Evolutionary conservation across 805 yeast genomes (phyloP), one percentile per base, ranked within the genome.

Genomic region (Wickerhamomyces sydowiorum): DNA sequence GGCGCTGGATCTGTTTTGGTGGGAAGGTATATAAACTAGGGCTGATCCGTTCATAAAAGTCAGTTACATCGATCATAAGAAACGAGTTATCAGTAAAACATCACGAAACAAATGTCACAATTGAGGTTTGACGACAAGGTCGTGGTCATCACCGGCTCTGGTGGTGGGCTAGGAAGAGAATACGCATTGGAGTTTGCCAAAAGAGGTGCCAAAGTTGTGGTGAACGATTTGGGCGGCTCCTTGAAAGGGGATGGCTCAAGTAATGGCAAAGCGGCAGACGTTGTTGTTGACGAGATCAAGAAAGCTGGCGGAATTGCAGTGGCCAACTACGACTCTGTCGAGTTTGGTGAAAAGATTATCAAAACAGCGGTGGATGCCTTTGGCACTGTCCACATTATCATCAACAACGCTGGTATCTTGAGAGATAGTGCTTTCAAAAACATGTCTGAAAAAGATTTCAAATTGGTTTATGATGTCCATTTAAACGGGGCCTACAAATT

Each of bases 401-500:
- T 91, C 57, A 91, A 91, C 72, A 91, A 91, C 61, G 99, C 98
- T 12, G 99, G 99, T 38, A 90, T 91, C 46, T 72, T 91, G 57
- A 80, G 95, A 59, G 99, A 91, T 61, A 71, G 88, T 20, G 78
- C 87, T 27, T 84, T 91, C 69, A 82, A 80, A 62, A 91, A 89
- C 55, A 87, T 91, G 96, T 66, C 78, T 17, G 88, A 77, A 53
- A 69, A 80, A 56, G 91, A 87, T 57, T 91, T 86, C 72, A 73
- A 76, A 48, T 73, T 82, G 43, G 95, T 91, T 24, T 61, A 87
- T 39, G 86, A 82, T 51, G 97, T 91, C 37, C 99, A 91, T 67
- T 72, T 93, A 45, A 85, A 78, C 54, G 98, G 97, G 54, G 86
- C 96, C 14, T 91, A 76, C 67, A 80, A 78, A 67, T 79, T 86